These are phyloP conservation scores for Selenicereus undatus DNA, from an alignment of 148 eudicot species.

Conservation along the genomic window DNA sequence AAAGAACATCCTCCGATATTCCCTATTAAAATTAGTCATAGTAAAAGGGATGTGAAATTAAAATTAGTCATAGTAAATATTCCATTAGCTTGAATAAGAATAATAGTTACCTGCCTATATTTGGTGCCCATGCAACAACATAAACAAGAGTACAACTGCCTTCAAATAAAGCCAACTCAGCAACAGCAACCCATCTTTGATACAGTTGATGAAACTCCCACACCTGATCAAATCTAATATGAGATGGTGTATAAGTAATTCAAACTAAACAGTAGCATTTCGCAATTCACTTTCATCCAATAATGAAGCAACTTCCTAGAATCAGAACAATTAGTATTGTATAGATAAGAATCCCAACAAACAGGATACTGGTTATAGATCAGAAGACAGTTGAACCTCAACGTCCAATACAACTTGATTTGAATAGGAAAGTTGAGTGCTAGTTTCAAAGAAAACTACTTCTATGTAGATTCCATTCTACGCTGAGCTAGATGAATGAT, in stretches of 20 bases:
- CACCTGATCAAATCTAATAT: slow-evolving; percentile 48
- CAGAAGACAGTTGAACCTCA: background rate
- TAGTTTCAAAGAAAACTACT: background rate
- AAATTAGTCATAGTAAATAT: background rate
- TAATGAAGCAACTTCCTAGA: background rate
- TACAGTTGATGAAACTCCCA: slow-evolving; percentile 97
- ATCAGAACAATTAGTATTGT: background rate
- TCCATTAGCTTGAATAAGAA: background rate
- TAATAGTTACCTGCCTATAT: slow-evolving; percentile 73
- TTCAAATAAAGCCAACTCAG: slow-evolving; percentile 67
- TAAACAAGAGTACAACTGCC: slow-evolving; percentile 64
- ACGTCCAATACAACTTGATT: background rate
- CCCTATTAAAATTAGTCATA: too few species aligned
- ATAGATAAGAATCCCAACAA: background rate
- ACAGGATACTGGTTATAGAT: background rate
- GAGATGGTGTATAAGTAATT: slow-evolving; percentile 25
- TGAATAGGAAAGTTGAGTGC: background rate
- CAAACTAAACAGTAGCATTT: slow-evolving; percentile 5
- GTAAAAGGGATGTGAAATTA: background rate
- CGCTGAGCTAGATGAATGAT: background rate
- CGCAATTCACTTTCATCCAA: background rate
- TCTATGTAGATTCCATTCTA: background rate
- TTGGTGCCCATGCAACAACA: slow-evolving; percentile 96
- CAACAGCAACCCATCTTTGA: slow-evolving; percentile 99
- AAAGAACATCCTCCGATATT: too few species aligned